A percentile compares a stretch with the other conserved stretches of the same genome.
Conservation (phyloP, 2,329 filamentous ascomycete genomes). For the Sporothrix pseudoabietina region DNA sequence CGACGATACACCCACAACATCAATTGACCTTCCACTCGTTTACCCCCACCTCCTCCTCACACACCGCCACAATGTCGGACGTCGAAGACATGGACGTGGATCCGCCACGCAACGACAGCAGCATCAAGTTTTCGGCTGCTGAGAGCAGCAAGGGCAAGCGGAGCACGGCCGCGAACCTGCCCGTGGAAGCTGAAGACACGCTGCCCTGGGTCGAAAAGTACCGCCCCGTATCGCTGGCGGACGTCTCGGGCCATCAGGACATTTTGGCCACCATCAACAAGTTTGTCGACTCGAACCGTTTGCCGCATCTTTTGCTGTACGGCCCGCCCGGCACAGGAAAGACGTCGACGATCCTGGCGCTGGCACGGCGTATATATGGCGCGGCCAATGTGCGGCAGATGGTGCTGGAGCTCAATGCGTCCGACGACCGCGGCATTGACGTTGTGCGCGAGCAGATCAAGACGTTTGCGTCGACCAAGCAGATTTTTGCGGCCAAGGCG, state of each 20-base stretch:
- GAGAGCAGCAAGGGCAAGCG: slow-evolving; percentile 81
- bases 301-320: slow-evolving; percentile 95
- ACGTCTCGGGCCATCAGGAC: slow-evolving; percentile 96
- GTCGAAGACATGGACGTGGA: slow-evolving; percentile 65
- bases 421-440: slow-evolving; percentile 95
- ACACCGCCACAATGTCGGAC: slow-evolving; percentile 55
- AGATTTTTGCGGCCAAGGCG: slow-evolving; percentile 71
- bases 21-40: background rate
- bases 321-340: slow-evolving; percentile 96
- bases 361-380: slow-evolving; percentile 92
- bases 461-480: slow-evolving; percentile 96
- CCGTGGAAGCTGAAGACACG: slow-evolving; percentile 89
- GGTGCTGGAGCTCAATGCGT: slow-evolving; percentile 97
- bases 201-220: slow-evolving; percentile 99
- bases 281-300: slow-evolving; percentile 89
- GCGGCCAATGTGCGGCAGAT: slow-evolving; percentile 92
- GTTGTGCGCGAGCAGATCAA: slow-evolving; percentile 99
- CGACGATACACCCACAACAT: too few species aligned
- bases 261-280: slow-evolving; percentile 97
- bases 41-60: background rate
- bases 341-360: slow-evolving; percentile 91
- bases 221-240: slow-evolving; percentile 80
- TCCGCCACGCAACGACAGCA: slow-evolving; percentile 50
- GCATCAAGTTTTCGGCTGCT: slow-evolving; percentile 71
- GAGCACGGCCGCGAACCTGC: slow-evolving; percentile 86